A percentile compares a stretch with the other conserved stretches of the same genome.
Conservation (phyloP, 768 basidiomycete species). For the Lyophyllum shimeji region DNA sequence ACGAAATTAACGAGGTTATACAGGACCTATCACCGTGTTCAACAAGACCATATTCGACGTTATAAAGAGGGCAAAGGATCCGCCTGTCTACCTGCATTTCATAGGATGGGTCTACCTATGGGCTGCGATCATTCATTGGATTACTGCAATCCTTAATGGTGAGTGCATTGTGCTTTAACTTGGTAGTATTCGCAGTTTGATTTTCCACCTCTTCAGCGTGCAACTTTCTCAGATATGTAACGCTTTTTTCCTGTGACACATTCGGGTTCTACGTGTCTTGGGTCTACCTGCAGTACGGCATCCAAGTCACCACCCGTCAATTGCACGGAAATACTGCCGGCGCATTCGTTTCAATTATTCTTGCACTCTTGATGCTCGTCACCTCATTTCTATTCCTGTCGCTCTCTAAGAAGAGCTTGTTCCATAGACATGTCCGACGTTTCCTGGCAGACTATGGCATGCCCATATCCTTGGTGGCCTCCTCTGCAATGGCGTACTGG, state of each 20-base stretch:
- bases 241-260: slow-evolving; percentile 87
- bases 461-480: slow-evolving; percentile 79
- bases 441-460: slow-evolving; percentile 89
- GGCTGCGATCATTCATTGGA: slow-evolving; percentile 85
- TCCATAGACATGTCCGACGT: slow-evolving; percentile 71
- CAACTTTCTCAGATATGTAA: slow-evolving; percentile 84
- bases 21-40: slow-evolving; percentile 89
- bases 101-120: slow-evolving; percentile 93
- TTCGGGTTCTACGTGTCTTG: slow-evolving; percentile 93
- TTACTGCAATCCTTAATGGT: slow-evolving; percentile 81
- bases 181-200: neutral
- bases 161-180: slow-evolving; percentile 16
- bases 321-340: slow-evolving; percentile 49
- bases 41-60: slow-evolving; percentile 90
- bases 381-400: slow-evolving; percentile 72
- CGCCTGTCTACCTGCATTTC: slow-evolving; percentile 81
- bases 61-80: slow-evolving; percentile 49
- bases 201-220: slow-evolving; percentile 49
- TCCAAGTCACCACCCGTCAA: slow-evolving; percentile 80
- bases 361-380: slow-evolving; percentile 77
- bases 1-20: slow-evolving; percentile 2
- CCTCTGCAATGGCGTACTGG: slow-evolving; percentile 85
- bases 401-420: slow-evolving; percentile 60
- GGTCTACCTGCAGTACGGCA: slow-evolving; percentile 88
- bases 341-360: slow-evolving; percentile 62